Conservation (phyloP, 1,139 yeast species). For the Magnusiomyces fungicola region DNA sequence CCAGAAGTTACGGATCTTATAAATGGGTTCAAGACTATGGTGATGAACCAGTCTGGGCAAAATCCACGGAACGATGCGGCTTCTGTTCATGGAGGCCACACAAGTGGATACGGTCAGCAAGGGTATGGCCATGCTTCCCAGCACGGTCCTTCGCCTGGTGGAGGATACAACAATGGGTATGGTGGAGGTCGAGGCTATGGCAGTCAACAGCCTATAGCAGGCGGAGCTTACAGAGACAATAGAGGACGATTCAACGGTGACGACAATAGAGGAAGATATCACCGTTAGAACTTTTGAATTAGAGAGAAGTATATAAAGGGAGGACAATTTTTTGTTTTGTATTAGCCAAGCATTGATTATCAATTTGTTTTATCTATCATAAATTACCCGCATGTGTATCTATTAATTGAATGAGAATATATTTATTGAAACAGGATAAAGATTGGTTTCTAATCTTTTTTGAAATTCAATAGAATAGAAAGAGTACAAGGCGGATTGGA, state of each 20-base stretch:
- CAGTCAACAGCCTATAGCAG: neutral
- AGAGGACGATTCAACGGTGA: conserved; percentile 9
- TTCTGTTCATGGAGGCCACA: neutral
- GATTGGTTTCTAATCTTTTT: too few species aligned
- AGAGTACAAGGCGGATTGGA: too few species aligned
- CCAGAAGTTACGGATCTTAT: conserved; percentile 83
- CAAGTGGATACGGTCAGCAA: too few species aligned
- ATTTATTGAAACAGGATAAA: too few species aligned
- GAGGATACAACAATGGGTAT: neutral
- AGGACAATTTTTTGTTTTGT: neutral
- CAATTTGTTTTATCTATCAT: neutral
- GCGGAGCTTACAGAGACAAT: neutral
- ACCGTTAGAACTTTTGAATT: neutral
- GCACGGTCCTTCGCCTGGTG: neutral
- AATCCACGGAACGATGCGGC: neutral
- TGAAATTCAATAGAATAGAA: too few species aligned
- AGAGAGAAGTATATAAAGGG: neutral
- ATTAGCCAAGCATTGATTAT: neutral
- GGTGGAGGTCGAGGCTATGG: neutral
- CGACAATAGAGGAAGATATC: conserved; percentile 1
- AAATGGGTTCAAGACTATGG: conserved; percentile 78
- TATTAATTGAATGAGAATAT: too few species aligned
- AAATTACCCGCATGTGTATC: too few species aligned
- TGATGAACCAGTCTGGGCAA: conserved; percentile 17
- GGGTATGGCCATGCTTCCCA: neutral